phyloP scores from a whole-genome alignment of 1,284 basidiomycete species.

The Leccinum holopus region DNA sequence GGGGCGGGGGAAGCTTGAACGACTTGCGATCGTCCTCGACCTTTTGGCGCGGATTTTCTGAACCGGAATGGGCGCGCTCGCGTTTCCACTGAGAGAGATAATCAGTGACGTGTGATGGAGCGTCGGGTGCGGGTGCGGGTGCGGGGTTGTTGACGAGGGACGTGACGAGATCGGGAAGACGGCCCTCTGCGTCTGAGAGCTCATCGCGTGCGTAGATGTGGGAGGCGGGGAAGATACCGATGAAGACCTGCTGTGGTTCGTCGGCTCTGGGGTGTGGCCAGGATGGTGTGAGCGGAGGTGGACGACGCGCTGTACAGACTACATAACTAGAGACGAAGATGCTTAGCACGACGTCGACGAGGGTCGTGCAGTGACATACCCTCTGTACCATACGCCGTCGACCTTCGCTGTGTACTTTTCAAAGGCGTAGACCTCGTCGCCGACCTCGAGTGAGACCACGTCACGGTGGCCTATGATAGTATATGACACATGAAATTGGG shows the following conservation, averaged over 20 bases:
- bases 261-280: slow-evolving; percentile 68
- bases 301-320: slow-evolving; percentile 74
- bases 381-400: slow-evolving; percentile 85
- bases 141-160: slow-evolving; percentile 38
- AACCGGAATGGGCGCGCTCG: slow-evolving; percentile 45
- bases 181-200: slow-evolving; percentile 85
- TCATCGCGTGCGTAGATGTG: slow-evolving; percentile 90
- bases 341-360: not conserved
- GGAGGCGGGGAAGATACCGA: slow-evolving; percentile 94
- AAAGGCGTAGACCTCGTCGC: slow-evolving; percentile 96
- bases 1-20: slow-evolving; percentile 69
- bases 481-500: too few relatives aligned
- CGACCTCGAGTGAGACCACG: slow-evolving; percentile 82
- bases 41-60: slow-evolving; percentile 23
- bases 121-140: slow-evolving; percentile 33
- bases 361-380: slow-evolving; percentile 52
- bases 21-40: slow-evolving; percentile 50
- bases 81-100: slow-evolving; percentile 45
- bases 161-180: slow-evolving; percentile 69
- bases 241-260: slow-evolving; percentile 84
- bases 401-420: slow-evolving; percentile 81
- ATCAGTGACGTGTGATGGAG: slow-evolving; percentile 38
- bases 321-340: slow-evolving; percentile 65
- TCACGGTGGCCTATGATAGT: slow-evolving; percentile 48
- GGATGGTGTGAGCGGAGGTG: slow-evolving; percentile 48